Percentiles rank a stretch among this genome's conserved stretches.
These are phyloP conservation scores for Solanum microdontum DNA, from an alignment of 257 asterid species.

Conservation along the genomic window DNA sequence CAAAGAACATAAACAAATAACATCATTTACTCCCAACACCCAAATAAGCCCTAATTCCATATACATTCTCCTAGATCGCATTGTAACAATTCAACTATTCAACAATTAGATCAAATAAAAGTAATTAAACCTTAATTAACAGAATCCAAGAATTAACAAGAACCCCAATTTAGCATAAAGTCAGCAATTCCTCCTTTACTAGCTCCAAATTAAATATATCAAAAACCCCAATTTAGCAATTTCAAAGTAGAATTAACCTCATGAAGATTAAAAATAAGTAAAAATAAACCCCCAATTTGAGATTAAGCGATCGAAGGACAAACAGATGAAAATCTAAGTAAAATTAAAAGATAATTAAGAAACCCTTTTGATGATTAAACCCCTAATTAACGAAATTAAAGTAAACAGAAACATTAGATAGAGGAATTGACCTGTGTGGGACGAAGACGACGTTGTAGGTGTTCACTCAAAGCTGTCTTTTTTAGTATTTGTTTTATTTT, in stretches of 20 bases:
- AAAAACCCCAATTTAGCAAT: neutral
- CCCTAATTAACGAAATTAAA: neutral
- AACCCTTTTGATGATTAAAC: constrained; percentile 17
- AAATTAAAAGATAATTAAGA: neutral
- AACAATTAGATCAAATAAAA: neutral
- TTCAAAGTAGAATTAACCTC: neutral
- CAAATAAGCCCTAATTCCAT: neutral
- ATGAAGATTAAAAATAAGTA: neutral
- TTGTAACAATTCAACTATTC: neutral
- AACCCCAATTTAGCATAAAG: neutral
- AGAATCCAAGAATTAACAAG: neutral
- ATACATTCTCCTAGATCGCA: neutral
- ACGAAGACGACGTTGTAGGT: constrained; percentile 13
- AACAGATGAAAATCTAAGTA: neutral
- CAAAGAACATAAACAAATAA: neutral
- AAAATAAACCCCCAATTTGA: neutral
- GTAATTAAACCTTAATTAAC: neutral
- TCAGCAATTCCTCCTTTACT: neutral
- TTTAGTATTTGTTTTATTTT: neutral
- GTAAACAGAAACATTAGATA: neutral
- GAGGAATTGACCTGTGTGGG: constrained; percentile 33
- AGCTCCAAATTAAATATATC: neutral
- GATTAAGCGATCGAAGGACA: neutral
- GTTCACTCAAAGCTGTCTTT: constrained; percentile 1
- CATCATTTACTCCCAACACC: neutral